These are phyloP conservation scores for Claviceps pusilla DNA, from an alignment of 2,329 filamentous ascomycete species.

Conservation along the genomic window DNA sequence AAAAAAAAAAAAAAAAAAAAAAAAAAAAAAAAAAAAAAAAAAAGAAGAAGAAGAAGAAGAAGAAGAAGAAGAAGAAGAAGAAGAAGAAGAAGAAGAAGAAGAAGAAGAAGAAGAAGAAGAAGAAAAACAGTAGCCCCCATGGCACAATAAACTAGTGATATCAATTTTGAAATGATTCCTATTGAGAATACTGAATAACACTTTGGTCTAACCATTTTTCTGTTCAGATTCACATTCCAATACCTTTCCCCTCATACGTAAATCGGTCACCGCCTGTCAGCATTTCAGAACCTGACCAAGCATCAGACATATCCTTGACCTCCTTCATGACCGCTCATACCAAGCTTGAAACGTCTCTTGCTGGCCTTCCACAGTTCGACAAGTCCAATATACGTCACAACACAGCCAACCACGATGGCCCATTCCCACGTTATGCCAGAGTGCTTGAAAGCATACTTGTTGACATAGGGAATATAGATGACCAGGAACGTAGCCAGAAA, in stretches of 20 bases:
- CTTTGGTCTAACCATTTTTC: conserved; percentile 13
- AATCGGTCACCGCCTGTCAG: not conserved
- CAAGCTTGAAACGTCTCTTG: conserved; percentile 37
- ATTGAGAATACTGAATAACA: conserved; percentile 15
- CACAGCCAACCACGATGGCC: conserved; percentile 48
- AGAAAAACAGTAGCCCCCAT: no score
- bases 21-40: no score
- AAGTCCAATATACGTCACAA: conserved; percentile 44
- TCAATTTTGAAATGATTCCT: conserved; percentile 10
- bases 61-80: no score
- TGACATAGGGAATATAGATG: conserved; percentile 53
- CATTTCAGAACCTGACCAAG: not conserved
- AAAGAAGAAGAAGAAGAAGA: no score
- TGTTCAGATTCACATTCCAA: conserved; percentile 12
- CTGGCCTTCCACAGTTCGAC: conserved; percentile 56
- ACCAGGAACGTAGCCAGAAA: conserved; percentile 46
- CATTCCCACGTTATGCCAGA: conserved; percentile 56
- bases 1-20: no score
- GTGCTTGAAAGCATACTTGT: conserved; percentile 54
- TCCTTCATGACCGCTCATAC: conserved; percentile 12
- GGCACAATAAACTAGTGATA: not conserved
- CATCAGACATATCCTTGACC: conserved; percentile 1
- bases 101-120: no score
- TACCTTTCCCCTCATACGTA: conserved; percentile 14
- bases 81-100: no score